Conservation (phyloP, 1,284 basidiomycete species). For the Sphagnurus paluster region DNA sequence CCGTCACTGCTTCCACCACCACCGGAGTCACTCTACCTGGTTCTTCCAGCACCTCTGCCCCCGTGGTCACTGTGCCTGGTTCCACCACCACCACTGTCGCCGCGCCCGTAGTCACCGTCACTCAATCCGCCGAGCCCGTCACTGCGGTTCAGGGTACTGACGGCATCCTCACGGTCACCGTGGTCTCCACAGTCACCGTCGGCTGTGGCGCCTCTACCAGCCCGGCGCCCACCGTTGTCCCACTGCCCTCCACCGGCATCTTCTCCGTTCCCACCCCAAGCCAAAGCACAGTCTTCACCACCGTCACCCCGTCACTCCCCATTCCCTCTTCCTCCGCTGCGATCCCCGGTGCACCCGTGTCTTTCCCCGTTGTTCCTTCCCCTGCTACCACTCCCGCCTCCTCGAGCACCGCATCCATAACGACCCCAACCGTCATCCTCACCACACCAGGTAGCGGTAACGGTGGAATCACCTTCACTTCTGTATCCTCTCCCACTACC, state of each 20-base stretch:
- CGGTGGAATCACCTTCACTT: slow-evolving; percentile 4
- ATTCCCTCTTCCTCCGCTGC: background rate
- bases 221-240: slow-evolving; percentile 2
- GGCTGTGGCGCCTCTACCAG: slow-evolving; percentile 19
- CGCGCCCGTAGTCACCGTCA: slow-evolving; percentile 11
- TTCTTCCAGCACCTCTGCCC: slow-evolving; percentile 1
- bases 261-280: background rate
- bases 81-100: too few species aligned
- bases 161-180: slow-evolving; percentile 30
- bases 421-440: slow-evolving; percentile 7
- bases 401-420: slow-evolving; percentile 6
- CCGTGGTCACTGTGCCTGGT: background rate
- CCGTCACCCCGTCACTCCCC: background rate
- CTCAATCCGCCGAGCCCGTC: slow-evolving; percentile 20
- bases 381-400: background rate
- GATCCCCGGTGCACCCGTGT: background rate
- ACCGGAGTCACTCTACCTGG: too few species aligned
- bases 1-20: background rate
- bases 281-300: background rate
- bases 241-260: background rate
- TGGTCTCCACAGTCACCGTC: slow-evolving; percentile 27
- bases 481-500: slow-evolving; percentile 6
- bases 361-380: slow-evolving; percentile 1
- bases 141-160: slow-evolving; percentile 24
- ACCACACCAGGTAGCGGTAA: slow-evolving; percentile 5